Percentiles rank a stretch among this genome's conserved stretches.
phyloP scores from a whole-genome alignment of 805 yeast genomes.

The Spathaspora girioi region DNA sequence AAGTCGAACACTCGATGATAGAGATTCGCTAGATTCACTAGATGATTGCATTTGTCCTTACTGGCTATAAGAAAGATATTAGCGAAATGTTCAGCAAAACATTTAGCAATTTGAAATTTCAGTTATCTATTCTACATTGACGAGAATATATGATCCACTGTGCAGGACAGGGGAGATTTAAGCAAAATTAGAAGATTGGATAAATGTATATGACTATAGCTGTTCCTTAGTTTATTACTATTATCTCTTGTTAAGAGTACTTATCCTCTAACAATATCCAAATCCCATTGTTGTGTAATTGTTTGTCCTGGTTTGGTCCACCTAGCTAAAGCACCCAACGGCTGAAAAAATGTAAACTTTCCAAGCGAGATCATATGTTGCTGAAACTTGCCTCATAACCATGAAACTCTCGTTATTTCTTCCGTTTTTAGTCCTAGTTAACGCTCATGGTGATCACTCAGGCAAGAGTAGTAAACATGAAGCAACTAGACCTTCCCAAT shows the following conservation, averaged over 20 bases:
- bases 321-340: not conserved
- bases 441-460: constrained; percentile 8
- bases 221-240: too few relatives aligned
- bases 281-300: too few relatives aligned
- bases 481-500: constrained; percentile 40
- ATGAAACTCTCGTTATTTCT: not conserved
- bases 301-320: too few relatives aligned
- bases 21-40: not conserved
- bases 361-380: not conserved
- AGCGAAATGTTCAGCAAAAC: too few relatives aligned
- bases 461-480: not conserved
- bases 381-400: not conserved
- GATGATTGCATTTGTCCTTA: not conserved
- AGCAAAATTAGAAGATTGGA: not conserved
- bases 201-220: too few relatives aligned
- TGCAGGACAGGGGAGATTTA: not conserved
- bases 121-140: not conserved
- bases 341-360: not conserved
- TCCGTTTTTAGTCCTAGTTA: not conserved
- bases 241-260: too few relatives aligned
- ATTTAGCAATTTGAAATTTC: not conserved
- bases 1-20: not conserved
- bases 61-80: not conserved
- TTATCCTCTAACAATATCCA: too few relatives aligned
- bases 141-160: not conserved